Conservation (phyloP, 2,329 filamentous ascomycete genomes). For the Xylaria sp. region DNA sequence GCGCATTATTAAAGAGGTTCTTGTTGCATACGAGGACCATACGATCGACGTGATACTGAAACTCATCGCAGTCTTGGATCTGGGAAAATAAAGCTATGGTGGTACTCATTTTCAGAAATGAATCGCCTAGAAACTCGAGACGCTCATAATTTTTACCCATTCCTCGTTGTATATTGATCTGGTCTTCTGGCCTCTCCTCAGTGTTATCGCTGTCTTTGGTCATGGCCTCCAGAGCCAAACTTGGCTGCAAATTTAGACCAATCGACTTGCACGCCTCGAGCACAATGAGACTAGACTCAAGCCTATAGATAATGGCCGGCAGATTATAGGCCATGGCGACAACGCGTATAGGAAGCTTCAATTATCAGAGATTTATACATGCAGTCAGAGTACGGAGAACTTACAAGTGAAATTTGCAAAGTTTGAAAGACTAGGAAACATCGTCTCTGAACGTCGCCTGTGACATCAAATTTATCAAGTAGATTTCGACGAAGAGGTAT, state of each 20-base stretch:
- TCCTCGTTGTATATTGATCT: conserved; percentile 80
- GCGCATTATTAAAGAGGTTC: conserved; percentile 83
- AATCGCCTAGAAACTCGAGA: conserved; percentile 92
- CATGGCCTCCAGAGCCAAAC: conserved; percentile 84
- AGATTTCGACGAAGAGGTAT: conserved; percentile 85
- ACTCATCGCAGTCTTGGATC: conserved; percentile 83
- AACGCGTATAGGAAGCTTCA: conserved; percentile 73
- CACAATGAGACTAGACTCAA: conserved; percentile 85
- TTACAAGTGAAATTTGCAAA: conserved; percentile 78
- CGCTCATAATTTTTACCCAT: conserved; percentile 97
- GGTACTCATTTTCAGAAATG: conserved; percentile 94
- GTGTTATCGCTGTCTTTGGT: conserved; percentile 93
- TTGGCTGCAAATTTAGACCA: conserved; percentile 71
- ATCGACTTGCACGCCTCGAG: conserved; percentile 77
- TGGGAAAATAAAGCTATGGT: conserved; percentile 86
- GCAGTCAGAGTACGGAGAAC: conserved; percentile 48
- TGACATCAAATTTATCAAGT: conserved; percentile 73
- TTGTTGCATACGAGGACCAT: conserved; percentile 94
- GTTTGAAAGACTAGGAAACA: conserved; percentile 83
- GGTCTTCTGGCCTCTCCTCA: conserved; percentile 74
- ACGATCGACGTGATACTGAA: conserved; percentile 86
- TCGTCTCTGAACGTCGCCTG: conserved; percentile 58
- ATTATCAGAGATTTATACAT: conserved; percentile 39
- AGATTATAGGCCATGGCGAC: conserved; percentile 80
- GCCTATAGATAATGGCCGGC: conserved; percentile 83